phyloP scores from a whole-genome alignment of 441 rosid species.

The Brassica hybrid region DNA sequence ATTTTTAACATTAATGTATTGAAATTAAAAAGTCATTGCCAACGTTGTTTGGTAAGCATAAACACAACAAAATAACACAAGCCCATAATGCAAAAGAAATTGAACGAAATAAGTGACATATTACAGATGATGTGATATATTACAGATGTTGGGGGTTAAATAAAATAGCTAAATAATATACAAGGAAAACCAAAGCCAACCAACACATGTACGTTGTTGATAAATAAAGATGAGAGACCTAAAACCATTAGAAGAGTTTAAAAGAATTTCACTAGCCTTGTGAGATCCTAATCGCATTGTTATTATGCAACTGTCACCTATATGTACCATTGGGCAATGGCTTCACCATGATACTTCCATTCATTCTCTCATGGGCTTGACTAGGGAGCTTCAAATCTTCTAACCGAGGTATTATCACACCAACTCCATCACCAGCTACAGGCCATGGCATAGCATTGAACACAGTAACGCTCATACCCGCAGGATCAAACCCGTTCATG shows the following conservation, averaged over 20 bases:
- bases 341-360: constrained; percentile 20
- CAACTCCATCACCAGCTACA: constrained; percentile 40
- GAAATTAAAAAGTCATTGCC: no score
- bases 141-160: constrained; percentile 29
- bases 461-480: constrained; percentile 34
- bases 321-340: constrained; percentile 32
- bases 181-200: constrained; percentile 22
- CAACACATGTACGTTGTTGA: constrained; percentile 27
- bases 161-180: constrained; percentile 29
- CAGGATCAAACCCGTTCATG: constrained; percentile 43
- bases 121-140: constrained; percentile 32
- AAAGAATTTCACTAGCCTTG: constrained; percentile 39
- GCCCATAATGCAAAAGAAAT: no score
- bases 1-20: no score
- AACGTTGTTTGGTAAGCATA: no score
- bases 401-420: constrained; percentile 32
- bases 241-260: constrained; percentile 26
- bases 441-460: constrained; percentile 39
- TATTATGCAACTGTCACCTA: constrained; percentile 34
- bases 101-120: constrained; percentile 6
- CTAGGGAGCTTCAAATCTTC: constrained; percentile 34
- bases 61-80: no score
- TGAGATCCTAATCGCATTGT: constrained; percentile 24
- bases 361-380: constrained; percentile 30
- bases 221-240: constrained; percentile 17